Evolutionary conservation across 2,329 filamentous ascomycete species (phyloP).

Genomic region (Ramularia endophylla): DNA sequence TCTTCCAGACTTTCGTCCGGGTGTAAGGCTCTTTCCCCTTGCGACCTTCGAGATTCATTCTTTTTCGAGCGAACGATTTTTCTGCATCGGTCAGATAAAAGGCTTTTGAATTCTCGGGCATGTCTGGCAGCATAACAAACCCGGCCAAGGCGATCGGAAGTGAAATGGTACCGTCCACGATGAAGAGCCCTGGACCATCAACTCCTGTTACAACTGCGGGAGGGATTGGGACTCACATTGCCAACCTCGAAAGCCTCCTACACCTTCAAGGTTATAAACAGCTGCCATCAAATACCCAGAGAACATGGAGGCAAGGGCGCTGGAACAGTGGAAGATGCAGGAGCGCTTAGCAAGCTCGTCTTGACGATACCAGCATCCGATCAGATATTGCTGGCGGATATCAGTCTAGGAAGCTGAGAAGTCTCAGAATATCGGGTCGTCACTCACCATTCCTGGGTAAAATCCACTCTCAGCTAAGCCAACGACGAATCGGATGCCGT

Average conservation of each 20-base stretch:
- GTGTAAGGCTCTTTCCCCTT: slow-evolving; percentile 42
- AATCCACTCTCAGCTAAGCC: slow-evolving; percentile 47
- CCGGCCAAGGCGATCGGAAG: slow-evolving; percentile 47
- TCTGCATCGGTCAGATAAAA: slow-evolving; percentile 42
- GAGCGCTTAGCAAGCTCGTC: slow-evolving; percentile 48
- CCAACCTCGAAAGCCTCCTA: slow-evolving; percentile 41
- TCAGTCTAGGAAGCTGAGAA: too few relatives aligned
- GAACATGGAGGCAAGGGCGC: slow-evolving; percentile 41
- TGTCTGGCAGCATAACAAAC: slow-evolving; percentile 45
- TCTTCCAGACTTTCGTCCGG: slow-evolving; percentile 45
- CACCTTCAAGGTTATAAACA: slow-evolving; percentile 45
- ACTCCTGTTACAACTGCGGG: neutral
- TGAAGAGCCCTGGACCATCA: slow-evolving; percentile 29
- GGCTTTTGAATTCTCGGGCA: slow-evolving; percentile 44
- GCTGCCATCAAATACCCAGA: slow-evolving; percentile 52
- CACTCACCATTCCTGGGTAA: slow-evolving; percentile 45
- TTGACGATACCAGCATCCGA: slow-evolving; percentile 46
- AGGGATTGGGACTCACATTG: slow-evolving; percentile 37
- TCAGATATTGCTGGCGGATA: slow-evolving; percentile 50
- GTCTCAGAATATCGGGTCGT: too few relatives aligned
- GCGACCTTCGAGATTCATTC: slow-evolving; percentile 48
- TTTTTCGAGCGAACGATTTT: slow-evolving; percentile 39
- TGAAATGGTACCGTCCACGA: slow-evolving; percentile 50
- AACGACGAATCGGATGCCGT: slow-evolving; percentile 45
- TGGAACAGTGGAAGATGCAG: slow-evolving; percentile 48